Evolutionary conservation across 1,139 yeast species (phyloP), one percentile per base, ranked within the genome.

Genomic region (Hanseniaspora sp.): DNA sequence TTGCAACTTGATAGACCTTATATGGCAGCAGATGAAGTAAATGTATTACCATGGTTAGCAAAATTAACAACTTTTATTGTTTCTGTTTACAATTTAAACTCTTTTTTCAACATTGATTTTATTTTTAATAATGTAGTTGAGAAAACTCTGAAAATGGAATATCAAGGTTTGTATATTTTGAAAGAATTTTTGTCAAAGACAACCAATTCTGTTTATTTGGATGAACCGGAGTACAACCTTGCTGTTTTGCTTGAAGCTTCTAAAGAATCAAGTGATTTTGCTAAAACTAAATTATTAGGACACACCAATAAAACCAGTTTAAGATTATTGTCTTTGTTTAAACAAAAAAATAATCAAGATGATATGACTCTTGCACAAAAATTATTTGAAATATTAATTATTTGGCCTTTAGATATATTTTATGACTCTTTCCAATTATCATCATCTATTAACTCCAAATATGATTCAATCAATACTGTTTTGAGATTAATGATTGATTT

Each of bases 21-120:
- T 31, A 72, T 83, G 41, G 95, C 87, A 66, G 74, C 69, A 17
- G 92, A 88, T 68, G 97, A 97, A 5, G 70, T 90, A 57, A 79
- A 82, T 61, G 94, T 86, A 58, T 74, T 86, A 23, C 83, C 80
- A 64, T 92, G 97, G 97, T 76, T 87, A 39, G 95, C 83, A 63
- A 81, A 87, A 34, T 67, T 84, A 31, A 76, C 88, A 0, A 70
- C 77, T 1, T 83, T 84, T 60, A 75, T 83, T 56, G 88, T 90
- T 1, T 79, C 79, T 56, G 67, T 83, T 6, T 79, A 83, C 42
- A 78, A 74, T 56, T 67, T 71, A 9, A 79, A 80, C 61, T 74
- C 78, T 0, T 68, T 70, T 29, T 75, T 83, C 61, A 79, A 79
- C 59, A 63, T 83, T 42, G 66, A 67, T 1, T 82, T 84, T 23